Evolutionary conservation across 2,329 filamentous ascomycete species (phyloP), one percentile per base, ranked within the genome.

Genomic region (Diaporthe vaccinii): DNA sequence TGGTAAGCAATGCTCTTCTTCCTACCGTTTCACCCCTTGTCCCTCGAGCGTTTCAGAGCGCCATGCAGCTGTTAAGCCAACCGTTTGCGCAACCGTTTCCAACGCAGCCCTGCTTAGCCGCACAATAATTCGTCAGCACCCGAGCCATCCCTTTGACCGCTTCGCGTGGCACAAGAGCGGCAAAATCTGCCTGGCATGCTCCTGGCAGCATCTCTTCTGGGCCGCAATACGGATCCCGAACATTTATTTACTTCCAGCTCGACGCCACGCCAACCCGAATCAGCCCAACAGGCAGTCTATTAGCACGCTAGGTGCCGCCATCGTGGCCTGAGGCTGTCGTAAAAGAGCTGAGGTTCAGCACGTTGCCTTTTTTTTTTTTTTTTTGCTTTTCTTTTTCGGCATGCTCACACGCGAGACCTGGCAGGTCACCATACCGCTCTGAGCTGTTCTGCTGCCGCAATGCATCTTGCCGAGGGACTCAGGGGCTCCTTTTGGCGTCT

Each of bases 211-310:
- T 36, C 17, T 62, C 28, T 44, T n/a, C 36, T 49, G 55, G 55
- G 25, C 20, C 69, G 8, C 14, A 7, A 72, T 49, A 22, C 10
- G 41, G 34, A 12, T 12, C 55, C 41, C n/a, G 34, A 44, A 10
- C 41, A 51, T 31, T 10, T 20, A 9, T 39, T 8, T 39, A 39
- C 10, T 41, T 34, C 44, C 58, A 65, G 58, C 58, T 65, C 44
- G 70, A 62, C 70, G 70, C 70, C 70, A 73, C 70, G 46, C 46
- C n/a, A 49, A 58, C 70, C 61, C 25, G 17, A 57, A 25, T 49
- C 28, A 51, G 70, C 71, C 55, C 44, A 65, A 74, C 53, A 51
- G 22, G 15, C 55, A 55, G 51, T 75, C 67, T 70, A 62, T 44
- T 31, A 55, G 22, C 36, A 57, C 57, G 62, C 74, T 74, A 75